Percentiles rank a stretch among this genome's conserved stretches.
Evolutionary conservation across 352 stramenopile genomes (phyloP).

Genomic region (Aphanomyces euteiches): DNA sequence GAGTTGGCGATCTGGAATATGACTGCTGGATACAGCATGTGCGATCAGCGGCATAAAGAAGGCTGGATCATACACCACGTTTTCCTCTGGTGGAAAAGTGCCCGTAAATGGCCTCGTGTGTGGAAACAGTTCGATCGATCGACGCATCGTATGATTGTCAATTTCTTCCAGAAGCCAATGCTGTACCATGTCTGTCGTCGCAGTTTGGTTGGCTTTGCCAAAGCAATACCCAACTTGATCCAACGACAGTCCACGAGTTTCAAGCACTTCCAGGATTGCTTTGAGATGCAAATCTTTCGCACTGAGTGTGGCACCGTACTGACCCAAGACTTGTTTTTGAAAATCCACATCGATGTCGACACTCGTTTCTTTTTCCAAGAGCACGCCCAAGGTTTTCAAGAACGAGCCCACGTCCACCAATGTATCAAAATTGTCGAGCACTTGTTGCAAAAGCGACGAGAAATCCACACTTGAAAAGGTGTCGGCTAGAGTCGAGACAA

Average conservation of each 20-base stretch:
- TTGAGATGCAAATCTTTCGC: slow-evolving; percentile 53
- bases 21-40: slow-evolving; percentile 68
- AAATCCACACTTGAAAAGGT: slow-evolving; percentile 4
- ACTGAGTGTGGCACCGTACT: slow-evolving; percentile 70
- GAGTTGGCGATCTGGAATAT: slow-evolving; percentile 50
- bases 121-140: slow-evolving; percentile 67
- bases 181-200: slow-evolving; percentile 19
- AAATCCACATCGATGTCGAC: slow-evolving; percentile 20
- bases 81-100: slow-evolving; percentile 5
- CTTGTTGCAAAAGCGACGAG: not conserved
- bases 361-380: not conserved
- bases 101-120: slow-evolving; percentile 40
- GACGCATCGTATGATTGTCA: slow-evolving; percentile 55
- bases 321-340: slow-evolving; percentile 39
- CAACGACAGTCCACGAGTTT: slow-evolving; percentile 36
- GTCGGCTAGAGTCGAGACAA: not conserved
- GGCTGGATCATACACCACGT: slow-evolving; percentile 62
- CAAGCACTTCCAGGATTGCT: slow-evolving; percentile 47
- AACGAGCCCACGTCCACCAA: not conserved
- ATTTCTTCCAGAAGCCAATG: slow-evolving; percentile 45
- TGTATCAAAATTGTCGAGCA: not conserved
- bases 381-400: not conserved
- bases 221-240: slow-evolving; percentile 70
- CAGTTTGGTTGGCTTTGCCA: slow-evolving; percentile 42
- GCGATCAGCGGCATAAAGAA: slow-evolving; percentile 74